Evolutionary conservation across 2,329 filamentous ascomycete species (phyloP).

Genomic region (Hypoxylon sp.): DNA sequence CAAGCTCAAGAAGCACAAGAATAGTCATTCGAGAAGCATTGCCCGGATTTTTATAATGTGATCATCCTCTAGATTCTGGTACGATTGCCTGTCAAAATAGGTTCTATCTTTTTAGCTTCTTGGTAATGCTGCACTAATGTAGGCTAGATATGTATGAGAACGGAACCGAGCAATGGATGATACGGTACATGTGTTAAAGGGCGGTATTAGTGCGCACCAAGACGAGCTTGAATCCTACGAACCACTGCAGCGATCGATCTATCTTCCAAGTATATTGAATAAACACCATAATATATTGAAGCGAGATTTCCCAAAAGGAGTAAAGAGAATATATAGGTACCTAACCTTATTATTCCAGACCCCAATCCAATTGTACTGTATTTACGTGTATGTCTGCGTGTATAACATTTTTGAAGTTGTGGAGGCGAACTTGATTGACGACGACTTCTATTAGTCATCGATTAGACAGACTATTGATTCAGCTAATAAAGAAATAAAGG

Average conservation of each 20-base stretch:
- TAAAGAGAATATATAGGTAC: conserved; percentile 10
- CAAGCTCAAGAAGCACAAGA: not conserved
- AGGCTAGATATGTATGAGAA: conserved; percentile 38
- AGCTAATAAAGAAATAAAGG: conserved; percentile 9
- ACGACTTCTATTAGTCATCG: conserved; percentile 7
- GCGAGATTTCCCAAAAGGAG: not conserved
- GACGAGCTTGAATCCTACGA: conserved; percentile 38
- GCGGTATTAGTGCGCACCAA: conserved; percentile 41
- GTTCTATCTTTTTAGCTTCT: conserved; percentile 22
- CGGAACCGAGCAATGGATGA: conserved; percentile 41
- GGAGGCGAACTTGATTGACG: not conserved
- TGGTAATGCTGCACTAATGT: conserved; percentile 37
- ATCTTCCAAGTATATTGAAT: conserved; percentile 39
- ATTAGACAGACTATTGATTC: conserved; percentile 16
- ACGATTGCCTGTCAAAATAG: conserved; percentile 36
- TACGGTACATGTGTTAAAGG: conserved; percentile 41
- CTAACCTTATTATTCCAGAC: conserved; percentile 18
- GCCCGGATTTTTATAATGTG: conserved; percentile 14
- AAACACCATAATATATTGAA: conserved; percentile 29
- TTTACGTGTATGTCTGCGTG: conserved; percentile 6
- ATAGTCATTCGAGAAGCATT: conserved; percentile 4
- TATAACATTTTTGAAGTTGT: not conserved
- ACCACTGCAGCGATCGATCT: conserved; percentile 42
- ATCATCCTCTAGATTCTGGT: conserved; percentile 18
- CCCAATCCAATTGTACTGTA: not conserved